A percentile compares a stretch with the other conserved stretches of the same genome.
phyloP scores from a whole-genome alignment of 2,329 filamentous ascomycete species.

The Bipolaris gigantea region DNA sequence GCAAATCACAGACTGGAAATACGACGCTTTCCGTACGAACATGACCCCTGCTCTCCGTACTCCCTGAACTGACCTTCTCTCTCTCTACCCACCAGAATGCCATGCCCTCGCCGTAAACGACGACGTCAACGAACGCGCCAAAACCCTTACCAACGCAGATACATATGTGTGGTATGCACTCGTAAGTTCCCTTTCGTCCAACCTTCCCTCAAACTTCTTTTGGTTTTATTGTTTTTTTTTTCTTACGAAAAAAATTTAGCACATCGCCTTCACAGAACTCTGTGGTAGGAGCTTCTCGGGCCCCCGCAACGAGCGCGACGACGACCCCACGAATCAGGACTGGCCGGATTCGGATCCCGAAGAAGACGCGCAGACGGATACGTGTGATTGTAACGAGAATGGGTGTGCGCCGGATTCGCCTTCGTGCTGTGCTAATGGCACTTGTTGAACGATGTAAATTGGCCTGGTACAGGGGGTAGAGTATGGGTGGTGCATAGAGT shows the following conservation, averaged over 20 bases:
- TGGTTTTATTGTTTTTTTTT: neutral
- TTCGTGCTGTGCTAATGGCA: neutral
- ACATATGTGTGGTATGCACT: slow-evolving; percentile 8
- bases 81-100: neutral
- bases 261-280: slow-evolving; percentile 6
- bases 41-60: too few relatives aligned
- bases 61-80: neutral
- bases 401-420: slow-evolving; percentile 1
- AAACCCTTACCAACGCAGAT: slow-evolving; percentile 2
- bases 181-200: neutral
- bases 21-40: slow-evolving; percentile 3
- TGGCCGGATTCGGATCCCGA: slow-evolving; percentile 5
- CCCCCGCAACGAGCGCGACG: slow-evolving; percentile 3
- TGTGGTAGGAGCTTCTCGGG: neutral
- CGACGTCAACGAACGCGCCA: neutral
- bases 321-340: neutral
- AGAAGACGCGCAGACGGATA: neutral
- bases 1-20: neutral
- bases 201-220: neutral
- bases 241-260: neutral
- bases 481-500: too few relatives aligned
- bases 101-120: neutral
- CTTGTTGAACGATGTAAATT: neutral
- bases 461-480: too few relatives aligned
- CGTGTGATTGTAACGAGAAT: slow-evolving; percentile 3